phyloP scores from a whole-genome alignment of 768 basidiomycete species.

The Amanita muscaria region DNA sequence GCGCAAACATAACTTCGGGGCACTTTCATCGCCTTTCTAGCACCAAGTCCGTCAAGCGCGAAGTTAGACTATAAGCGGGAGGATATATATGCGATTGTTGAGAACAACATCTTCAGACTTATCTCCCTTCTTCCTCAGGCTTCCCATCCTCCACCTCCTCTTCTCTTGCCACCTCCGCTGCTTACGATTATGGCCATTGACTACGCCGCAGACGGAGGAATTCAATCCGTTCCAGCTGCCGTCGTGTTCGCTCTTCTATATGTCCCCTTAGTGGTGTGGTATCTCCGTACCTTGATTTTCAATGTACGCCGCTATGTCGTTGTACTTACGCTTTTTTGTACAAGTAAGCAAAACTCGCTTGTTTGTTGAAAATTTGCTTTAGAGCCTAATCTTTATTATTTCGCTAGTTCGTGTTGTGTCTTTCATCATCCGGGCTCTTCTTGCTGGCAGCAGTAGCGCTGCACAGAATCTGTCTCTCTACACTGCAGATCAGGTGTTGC shows the following conservation, averaged over 20 bases:
- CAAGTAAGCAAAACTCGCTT: conserved; percentile 23
- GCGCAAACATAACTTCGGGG: no score
- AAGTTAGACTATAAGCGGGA: no score
- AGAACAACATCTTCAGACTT: no score
- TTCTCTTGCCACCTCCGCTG: no score
- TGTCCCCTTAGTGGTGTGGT: conserved; percentile 22
- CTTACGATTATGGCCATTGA: conserved; percentile 15
- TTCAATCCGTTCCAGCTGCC: conserved; percentile 26
- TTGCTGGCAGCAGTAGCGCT: conserved; percentile 23
- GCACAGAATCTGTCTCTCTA: conserved; percentile 24
- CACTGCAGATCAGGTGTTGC: conserved; percentile 31
- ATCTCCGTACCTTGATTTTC: conserved; percentile 20
- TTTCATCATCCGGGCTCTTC: conserved; percentile 30
- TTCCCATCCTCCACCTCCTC: no score
- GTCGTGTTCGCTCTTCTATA: conserved; percentile 29
- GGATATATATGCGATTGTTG: no score
- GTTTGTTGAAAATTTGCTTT: neutral
- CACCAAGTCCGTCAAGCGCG: no score
- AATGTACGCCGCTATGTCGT: conserved; percentile 15
- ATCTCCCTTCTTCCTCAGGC: no score
- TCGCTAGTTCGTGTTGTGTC: conserved; percentile 30
- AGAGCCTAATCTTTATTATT: neutral
- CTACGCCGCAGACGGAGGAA: conserved; percentile 25
- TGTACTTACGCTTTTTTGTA: conserved; percentile 28
- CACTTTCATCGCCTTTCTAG: no score